phyloP scores from a whole-genome alignment of 2,329 filamentous ascomycete species.

The Sclerotinia minor region DNA sequence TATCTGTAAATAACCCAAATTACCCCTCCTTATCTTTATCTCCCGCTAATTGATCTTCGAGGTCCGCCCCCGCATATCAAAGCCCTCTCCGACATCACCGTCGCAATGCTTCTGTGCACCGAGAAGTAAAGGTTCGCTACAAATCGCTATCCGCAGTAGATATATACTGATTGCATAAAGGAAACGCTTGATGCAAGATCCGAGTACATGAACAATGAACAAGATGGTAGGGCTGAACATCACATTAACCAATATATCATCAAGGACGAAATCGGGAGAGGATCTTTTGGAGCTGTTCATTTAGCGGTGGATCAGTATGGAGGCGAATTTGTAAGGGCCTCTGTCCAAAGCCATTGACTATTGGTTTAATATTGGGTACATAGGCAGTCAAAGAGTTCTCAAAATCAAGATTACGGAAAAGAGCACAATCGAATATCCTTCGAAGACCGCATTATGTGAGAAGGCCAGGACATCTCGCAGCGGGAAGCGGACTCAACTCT shows the following conservation, averaged over 20 bases:
- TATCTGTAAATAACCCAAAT: conserved; percentile 36
- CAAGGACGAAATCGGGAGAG: conserved; percentile 91
- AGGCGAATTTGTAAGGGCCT: conserved; percentile 76
- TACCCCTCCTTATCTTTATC: conserved; percentile 15
- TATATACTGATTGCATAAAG: conserved; percentile 39
- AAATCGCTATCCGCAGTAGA: neutral
- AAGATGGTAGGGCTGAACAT: conserved; percentile 78
- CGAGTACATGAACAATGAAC: conserved; percentile 80
- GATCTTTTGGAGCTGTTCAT: conserved; percentile 93
- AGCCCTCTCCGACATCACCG: conserved; percentile 66
- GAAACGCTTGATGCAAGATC: conserved; percentile 91
- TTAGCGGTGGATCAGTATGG: conserved; percentile 87
- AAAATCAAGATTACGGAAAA: conserved; percentile 84
- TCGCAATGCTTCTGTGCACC: conserved; percentile 59
- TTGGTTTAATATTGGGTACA: conserved; percentile 29
- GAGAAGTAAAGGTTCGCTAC: conserved; percentile 54
- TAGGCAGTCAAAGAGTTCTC: conserved; percentile 98
- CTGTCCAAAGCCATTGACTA: neutral
- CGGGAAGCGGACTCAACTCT: conserved; percentile 47
- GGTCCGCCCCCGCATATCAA: conserved; percentile 51
- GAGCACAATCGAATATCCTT: conserved; percentile 85
- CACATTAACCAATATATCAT: conserved; percentile 95
- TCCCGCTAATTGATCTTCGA: conserved; percentile 38
- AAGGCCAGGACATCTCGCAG: conserved; percentile 49
- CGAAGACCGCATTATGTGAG: conserved; percentile 58